phyloP scores from a whole-genome alignment of 2,329 filamentous ascomycete species.

The Aureobasidium mangrovei region DNA sequence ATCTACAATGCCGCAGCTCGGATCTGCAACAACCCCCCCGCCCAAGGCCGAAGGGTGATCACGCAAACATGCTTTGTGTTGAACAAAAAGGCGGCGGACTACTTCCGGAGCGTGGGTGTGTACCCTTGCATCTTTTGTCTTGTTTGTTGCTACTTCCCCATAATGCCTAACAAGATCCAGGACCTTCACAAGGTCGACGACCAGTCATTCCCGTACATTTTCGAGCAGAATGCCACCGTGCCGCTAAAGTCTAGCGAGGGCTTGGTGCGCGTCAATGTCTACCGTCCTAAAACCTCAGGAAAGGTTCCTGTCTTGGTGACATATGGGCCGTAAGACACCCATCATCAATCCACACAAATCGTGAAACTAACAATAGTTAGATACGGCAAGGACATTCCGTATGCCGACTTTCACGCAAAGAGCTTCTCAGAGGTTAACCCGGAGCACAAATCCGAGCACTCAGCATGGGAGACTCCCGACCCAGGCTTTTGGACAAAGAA shows the following conservation, averaged over 20 bases:
- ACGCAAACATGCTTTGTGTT: not conserved
- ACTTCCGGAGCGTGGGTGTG: not conserved
- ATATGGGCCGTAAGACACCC: conserved; percentile 47
- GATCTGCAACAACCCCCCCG: not conserved
- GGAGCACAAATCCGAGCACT: conserved; percentile 33
- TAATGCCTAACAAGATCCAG: conserved; percentile 26
- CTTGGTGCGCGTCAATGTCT: conserved; percentile 28
- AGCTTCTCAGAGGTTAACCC: conserved; percentile 38
- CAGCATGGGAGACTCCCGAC: conserved; percentile 38
- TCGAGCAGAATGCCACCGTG: conserved; percentile 27
- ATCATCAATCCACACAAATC: no score
- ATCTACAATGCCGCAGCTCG: not conserved
- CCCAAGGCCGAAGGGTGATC: not conserved
- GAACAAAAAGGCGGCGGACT: conserved; percentile 8
- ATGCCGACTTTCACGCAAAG: conserved; percentile 46
- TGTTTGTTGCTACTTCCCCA: not conserved
- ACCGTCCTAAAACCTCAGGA: conserved; percentile 25
- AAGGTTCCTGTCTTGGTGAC: conserved; percentile 56
- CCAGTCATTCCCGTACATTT: conserved; percentile 25
- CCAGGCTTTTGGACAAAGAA: conserved; percentile 29
- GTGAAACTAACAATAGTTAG: not conserved
- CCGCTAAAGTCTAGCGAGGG: conserved; percentile 23
- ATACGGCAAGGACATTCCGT: conserved; percentile 65
- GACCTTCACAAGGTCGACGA: conserved; percentile 26
- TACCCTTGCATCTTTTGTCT: not conserved